Evolutionary conservation across 2,329 filamentous ascomycete species (phyloP), one percentile per base, ranked within the genome.

Genomic region (Alternaria sp.): DNA sequence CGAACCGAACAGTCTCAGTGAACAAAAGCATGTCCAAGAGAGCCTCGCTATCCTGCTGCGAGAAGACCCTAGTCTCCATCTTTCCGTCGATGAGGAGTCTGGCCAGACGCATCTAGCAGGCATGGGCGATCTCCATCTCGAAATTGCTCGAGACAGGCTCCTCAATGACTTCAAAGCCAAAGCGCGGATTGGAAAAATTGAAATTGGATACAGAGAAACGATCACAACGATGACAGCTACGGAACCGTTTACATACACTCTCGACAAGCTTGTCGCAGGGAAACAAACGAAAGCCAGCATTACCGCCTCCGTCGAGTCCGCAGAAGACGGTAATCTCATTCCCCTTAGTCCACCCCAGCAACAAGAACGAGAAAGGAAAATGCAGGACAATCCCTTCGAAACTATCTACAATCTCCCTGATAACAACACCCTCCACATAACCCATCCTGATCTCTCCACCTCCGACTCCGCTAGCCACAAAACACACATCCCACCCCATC

Each of bases 111-210:
- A 96, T 32, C 85, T 99, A 0, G 94, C 94, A 54, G 95, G 95
- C 4, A 98, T 99, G 95, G 95, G 95, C 7, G 93, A 96, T 71
- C 86, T 99, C 28, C 95, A 99, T 78, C 85, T 99, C 1, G 95
- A 99, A 71, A 95, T 99, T 49, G 94, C 94, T 0, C 84, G 93
- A 51, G 92, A 98, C 77, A 88, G 94, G 43, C 87, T 99, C 9
- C 88, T 95, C 66, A 91, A 92, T 53, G 93, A 96, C 73, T 90
- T 97, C 80, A 96, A 95, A 76, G 93, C 83, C 78, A 97, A 88
- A 85, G 93, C 84, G 63, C 89, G 81, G 18, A 97, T 97, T 83
- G 94, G 94, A 12, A 89, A 89, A 54, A 96, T 99, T 63, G 92
- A 97, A 70, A 97, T 99, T 61, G 93, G 96, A 67, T 99, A 98